phyloP scores from a whole-genome alignment of 2,329 filamentous ascomycete genomes.

The Parastagonospora avenae region DNA sequence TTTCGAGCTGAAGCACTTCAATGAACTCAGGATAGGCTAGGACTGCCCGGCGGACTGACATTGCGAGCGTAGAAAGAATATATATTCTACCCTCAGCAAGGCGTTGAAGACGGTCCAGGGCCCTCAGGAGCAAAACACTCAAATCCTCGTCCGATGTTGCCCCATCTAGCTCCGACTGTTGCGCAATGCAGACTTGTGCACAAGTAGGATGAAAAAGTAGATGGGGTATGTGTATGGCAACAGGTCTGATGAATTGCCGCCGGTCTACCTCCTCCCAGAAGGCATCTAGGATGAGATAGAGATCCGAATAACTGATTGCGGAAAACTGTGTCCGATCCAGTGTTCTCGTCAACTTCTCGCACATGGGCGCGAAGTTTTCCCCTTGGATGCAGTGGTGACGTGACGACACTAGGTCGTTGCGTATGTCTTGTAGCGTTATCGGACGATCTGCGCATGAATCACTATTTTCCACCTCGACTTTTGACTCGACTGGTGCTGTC shows the following conservation, averaged over 20 bases:
- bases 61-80: conserved; percentile 36
- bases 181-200: conserved; percentile 21
- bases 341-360: conserved; percentile 22
- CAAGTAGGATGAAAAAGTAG: conserved; percentile 45
- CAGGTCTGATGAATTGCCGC: conserved; percentile 52
- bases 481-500: conserved; percentile 3
- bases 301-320: conserved; percentile 12
- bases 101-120: conserved; percentile 29
- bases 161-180: conserved; percentile 7
- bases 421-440: conserved; percentile 27
- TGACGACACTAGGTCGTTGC: conserved; percentile 28
- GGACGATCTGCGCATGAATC: background rate
- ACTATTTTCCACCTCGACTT: background rate
- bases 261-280: conserved; percentile 57
- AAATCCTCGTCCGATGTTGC: conserved; percentile 7
- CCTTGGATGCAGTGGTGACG: conserved; percentile 40
- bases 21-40: conserved; percentile 34
- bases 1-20: conserved; percentile 43
- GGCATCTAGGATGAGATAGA: conserved; percentile 35
- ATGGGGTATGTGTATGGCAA: conserved; percentile 44
- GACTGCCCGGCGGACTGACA: conserved; percentile 38
- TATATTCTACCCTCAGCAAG: conserved; percentile 44
- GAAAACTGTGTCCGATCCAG: conserved; percentile 20
- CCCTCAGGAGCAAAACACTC: conserved; percentile 25
- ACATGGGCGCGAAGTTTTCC: conserved; percentile 32